Evolutionary conservation across 768 basidiomycete genomes (phyloP), one percentile per base, ranked within the genome.

Genomic region (Trametes maxima): DNA sequence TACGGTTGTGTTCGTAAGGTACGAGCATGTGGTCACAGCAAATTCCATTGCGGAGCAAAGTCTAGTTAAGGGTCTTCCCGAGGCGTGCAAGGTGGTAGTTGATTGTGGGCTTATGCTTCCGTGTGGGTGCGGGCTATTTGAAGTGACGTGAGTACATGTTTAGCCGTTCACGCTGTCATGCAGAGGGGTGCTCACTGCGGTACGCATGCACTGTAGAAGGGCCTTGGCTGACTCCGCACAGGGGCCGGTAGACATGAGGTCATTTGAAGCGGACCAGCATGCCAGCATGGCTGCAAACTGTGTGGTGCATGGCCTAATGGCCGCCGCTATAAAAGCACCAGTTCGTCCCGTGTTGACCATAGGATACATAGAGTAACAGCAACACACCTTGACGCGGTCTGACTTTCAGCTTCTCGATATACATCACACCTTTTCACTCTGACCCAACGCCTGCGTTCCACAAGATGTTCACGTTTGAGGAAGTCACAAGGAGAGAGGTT

Each of bases 51-150:
- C 28, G 28, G 28, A 33, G 8, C 28, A 33, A 33, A 33, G 24
- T 78, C 78, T 83, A 89, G 81, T 89, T 89, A 66, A 86, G 81
- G 62, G 80, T 84, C 71, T 90, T 91, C 63, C 84, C 82, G 64
- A 94, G 79, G 73, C 92, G 85, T 67, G 90, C 87, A 65, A 95
- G 85, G 74, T 94, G 92, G 73, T 92, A 95, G 75, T 95, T 95
- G 78, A 95, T 94, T 36, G 89, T 86, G 36, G 93, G 84, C 70
- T 81, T 82, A 53, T 87, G 90, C 45, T 74, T 74, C 71, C 87
- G 91, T 62, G 85, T 85, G 50, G 82, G 79, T 70, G 86, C 78
- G 12, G 89, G 87, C 92, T 94, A 59, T 22, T 13, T 35, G 8
- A 21, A n/a, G 40, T 10, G 21, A 13, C 11, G 46, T 53, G 57